Percentiles rank a stretch among this genome's conserved stretches.
phyloP scores from a whole-genome alignment of 768 basidiomycete genomes.

The Clitopilus passeckerianus region DNA sequence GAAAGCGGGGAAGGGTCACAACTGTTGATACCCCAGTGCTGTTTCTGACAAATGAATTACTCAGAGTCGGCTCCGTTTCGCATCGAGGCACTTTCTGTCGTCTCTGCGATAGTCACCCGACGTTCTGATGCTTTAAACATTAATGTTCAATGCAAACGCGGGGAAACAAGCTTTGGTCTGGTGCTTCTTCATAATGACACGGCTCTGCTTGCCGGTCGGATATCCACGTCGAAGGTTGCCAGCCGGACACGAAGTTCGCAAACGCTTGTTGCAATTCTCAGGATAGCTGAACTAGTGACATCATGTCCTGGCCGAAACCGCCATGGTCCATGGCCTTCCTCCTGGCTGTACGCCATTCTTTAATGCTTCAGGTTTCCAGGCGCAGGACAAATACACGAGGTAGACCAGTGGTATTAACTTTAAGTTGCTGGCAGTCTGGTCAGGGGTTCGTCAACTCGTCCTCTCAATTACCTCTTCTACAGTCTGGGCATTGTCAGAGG shows the following conservation, averaged over 20 bases:
- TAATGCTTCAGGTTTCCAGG: too few species aligned
- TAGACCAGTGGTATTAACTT: too few species aligned
- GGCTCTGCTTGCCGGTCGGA: too few species aligned
- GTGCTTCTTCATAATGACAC: neutral
- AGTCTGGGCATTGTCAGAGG: neutral
- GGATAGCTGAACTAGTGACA: neutral
- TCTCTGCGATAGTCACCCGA: neutral
- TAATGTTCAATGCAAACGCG: neutral
- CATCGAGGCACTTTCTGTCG: neutral
- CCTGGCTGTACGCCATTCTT: neutral
- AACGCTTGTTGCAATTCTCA: neutral
- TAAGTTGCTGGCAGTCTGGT: too few species aligned
- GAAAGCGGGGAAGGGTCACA: too few species aligned
- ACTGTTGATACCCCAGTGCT: too few species aligned
- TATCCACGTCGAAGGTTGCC: neutral
- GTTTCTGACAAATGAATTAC: neutral
- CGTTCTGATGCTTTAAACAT: neutral
- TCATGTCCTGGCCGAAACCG: neutral
- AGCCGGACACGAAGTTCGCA: neutral
- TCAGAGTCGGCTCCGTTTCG: neutral
- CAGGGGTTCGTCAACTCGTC: too few species aligned
- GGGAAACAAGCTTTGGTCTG: neutral
- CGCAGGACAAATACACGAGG: too few species aligned
- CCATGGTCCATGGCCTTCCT: neutral
- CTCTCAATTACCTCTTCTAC: too few species aligned